phyloP scores from a whole-genome alignment of 176 grass and related monocot species.

The Alloteropsis semialata region DNA sequence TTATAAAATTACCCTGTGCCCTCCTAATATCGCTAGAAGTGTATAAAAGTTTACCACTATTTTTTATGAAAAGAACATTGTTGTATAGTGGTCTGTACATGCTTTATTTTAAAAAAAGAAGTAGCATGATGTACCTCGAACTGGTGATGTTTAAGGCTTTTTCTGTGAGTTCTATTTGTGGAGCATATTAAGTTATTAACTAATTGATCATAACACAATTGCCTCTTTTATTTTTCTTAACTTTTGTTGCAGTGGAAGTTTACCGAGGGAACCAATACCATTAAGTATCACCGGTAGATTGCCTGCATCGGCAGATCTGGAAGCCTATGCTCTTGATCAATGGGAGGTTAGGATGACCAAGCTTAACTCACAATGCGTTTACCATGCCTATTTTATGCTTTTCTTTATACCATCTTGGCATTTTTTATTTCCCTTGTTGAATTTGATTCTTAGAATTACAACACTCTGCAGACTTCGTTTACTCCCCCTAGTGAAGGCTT shows the following conservation, averaged over 20 bases:
- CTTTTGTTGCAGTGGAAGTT: conserved; percentile 63
- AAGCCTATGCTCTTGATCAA: conserved; percentile 69
- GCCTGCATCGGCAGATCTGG: conserved; percentile 70
- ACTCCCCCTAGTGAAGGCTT: neutral
- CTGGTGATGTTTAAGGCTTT: conserved; percentile 16
- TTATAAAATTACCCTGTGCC: neutral
- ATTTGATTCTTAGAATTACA: neutral
- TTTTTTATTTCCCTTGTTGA: conserved; percentile 10
- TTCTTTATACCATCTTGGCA: no score
- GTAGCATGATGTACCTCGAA: neutral
- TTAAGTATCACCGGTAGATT: conserved; percentile 60
- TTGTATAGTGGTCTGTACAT: neutral
- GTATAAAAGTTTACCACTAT: neutral
- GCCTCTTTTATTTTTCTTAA: conserved; percentile 11
- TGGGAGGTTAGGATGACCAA: conserved; percentile 71
- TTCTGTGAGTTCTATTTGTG: neutral
- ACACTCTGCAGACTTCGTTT: neutral
- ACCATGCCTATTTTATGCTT: conserved; percentile 17
- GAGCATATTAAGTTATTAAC: no score
- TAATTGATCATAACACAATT: conserved; percentile 12
- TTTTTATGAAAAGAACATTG: neutral
- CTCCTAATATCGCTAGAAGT: neutral
- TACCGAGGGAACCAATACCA: conserved; percentile 75
- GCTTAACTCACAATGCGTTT: conserved; percentile 13
- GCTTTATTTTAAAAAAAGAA: neutral